Evolutionary conservation across 176 grass and related monocot genomes (phyloP).

Genomic region (Typha latifolia): DNA sequence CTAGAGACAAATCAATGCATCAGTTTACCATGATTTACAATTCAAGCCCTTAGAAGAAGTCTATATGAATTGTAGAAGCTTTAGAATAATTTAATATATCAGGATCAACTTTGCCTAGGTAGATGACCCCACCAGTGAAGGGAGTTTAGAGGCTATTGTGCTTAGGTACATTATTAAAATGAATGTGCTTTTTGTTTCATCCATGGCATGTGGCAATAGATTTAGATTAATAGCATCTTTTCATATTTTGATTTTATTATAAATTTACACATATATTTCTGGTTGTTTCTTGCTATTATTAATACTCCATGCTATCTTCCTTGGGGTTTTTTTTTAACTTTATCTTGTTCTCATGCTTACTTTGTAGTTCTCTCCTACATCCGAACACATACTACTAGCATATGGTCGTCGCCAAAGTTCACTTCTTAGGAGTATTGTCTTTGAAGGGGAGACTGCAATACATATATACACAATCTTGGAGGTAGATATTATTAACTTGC

Average conservation of each 20-base stretch:
- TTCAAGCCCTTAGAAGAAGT: no score
- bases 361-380: slow-evolving; percentile 94
- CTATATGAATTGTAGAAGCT: no score
- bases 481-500: slow-evolving; percentile 29
- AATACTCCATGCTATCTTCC: neutral
- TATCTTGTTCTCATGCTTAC: slow-evolving; percentile 10
- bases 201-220: no score
- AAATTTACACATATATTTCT: neutral
- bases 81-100: no score
- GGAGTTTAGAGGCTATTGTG: no score
- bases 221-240: no score
- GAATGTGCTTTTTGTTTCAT: no score
- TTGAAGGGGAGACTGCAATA: slow-evolving; percentile 78
- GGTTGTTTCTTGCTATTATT: neutral
- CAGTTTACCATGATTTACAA: no score
- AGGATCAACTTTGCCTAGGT: no score
- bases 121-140: no score
- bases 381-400: slow-evolving; percentile 88
- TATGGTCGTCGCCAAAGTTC: slow-evolving; percentile 95
- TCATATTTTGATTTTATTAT: neutral
- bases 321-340: neutral
- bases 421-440: slow-evolving; percentile 70
- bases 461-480: slow-evolving; percentile 98
- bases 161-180: no score
- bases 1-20: no score